phyloP scores from a whole-genome alignment of 345 rosid species.

The Gossypium longicalyx region DNA sequence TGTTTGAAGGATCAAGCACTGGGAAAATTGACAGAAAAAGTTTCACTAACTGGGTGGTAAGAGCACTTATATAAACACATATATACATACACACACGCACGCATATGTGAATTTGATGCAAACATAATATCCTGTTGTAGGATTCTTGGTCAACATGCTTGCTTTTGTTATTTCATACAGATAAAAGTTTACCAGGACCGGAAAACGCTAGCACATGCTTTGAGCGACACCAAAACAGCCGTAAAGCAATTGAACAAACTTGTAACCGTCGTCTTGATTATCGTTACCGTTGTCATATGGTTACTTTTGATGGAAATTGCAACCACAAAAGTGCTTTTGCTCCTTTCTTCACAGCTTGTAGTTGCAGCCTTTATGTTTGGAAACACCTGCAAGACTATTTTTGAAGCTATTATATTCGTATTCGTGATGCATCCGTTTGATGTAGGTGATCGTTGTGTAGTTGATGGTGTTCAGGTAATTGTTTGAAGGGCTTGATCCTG shows the following conservation, averaged over 20 bases:
- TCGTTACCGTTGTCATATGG: constrained; percentile 52
- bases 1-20: constrained; percentile 53
- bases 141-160: background rate
- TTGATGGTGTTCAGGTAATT: constrained; percentile 70
- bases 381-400: constrained; percentile 74
- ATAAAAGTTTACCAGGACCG: constrained; percentile 70
- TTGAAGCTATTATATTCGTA: constrained; percentile 75
- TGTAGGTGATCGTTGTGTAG: constrained; percentile 84
- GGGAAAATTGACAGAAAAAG: constrained; percentile 55
- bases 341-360: constrained; percentile 63
- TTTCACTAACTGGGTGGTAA: constrained; percentile 81
- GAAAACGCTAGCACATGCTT: constrained; percentile 66
- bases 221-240: constrained; percentile 84
- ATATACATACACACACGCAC: background rate
- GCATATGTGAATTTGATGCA: too few species aligned
- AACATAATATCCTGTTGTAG: background rate
- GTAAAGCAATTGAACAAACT: constrained; percentile 72
- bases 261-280: constrained; percentile 42
- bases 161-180: constrained; percentile 34
- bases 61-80: constrained; percentile 2
- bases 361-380: constrained; percentile 68
- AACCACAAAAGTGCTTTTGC: constrained; percentile 54
- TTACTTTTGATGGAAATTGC: constrained; percentile 64
- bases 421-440: constrained; percentile 95
- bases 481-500: background rate